Conservation (phyloP, 805 yeast species). For the Ogataea trehaloabstinens region DNA sequence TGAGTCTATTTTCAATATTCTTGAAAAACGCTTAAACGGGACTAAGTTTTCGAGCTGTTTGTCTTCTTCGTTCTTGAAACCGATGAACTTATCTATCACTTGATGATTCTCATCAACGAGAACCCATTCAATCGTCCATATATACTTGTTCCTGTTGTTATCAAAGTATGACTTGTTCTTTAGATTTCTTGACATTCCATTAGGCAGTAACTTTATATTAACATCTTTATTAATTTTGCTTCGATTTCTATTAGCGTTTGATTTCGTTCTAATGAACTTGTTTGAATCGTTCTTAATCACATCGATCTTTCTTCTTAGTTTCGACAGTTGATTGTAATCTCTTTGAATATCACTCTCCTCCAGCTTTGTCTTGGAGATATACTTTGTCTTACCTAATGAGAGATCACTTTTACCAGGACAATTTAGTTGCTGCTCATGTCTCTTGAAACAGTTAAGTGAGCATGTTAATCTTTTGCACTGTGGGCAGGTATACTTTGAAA, state of each 20-base stretch:
- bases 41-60: conserved; percentile 36
- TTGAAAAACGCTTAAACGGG: conserved; percentile 37
- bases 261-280: conserved; percentile 34
- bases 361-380: conserved; percentile 49
- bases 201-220: conserved; percentile 57
- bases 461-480: conserved; percentile 70
- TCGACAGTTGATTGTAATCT: conserved; percentile 74
- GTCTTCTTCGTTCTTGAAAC: conserved; percentile 42
- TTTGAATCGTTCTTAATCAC: conserved; percentile 54
- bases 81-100: conserved; percentile 22
- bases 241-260: conserved; percentile 17
- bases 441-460: conserved; percentile 63
- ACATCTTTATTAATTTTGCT: conserved; percentile 60
- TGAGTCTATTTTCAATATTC: conserved; percentile 30
- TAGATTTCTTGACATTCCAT: conserved; percentile 68
- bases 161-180: conserved; percentile 72
- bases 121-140: conserved; percentile 82
- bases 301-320: conserved; percentile 57
- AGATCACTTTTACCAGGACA: conserved; percentile 67
- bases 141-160: conserved; percentile 53
- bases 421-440: conserved; percentile 59
- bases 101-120: conserved; percentile 30
- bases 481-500: conserved; percentile 75
- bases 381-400: conserved; percentile 43
- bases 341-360: conserved; percentile 59